These are phyloP conservation scores for Cyclotella sp. DNA, from an alignment of 108 stramenopile species.

Conservation along the genomic window DNA sequence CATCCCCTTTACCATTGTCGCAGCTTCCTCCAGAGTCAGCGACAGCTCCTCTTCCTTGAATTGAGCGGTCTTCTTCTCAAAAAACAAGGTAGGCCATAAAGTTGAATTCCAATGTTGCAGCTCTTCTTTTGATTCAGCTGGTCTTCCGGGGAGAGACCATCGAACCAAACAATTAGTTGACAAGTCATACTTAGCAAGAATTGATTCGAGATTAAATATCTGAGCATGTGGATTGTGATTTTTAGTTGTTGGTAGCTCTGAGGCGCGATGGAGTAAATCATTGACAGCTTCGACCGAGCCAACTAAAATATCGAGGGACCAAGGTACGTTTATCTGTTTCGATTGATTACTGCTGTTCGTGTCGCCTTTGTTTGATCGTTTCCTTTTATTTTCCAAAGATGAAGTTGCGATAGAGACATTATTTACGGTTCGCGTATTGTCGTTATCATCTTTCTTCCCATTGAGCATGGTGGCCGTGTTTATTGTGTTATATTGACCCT, in stretches of 20 bases:
- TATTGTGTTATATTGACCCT: not conserved
- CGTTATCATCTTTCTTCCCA: not conserved
- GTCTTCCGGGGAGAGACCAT: constrained; percentile 57
- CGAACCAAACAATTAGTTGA: constrained; percentile 20
- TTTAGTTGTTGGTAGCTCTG: not conserved
- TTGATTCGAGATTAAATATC: constrained; percentile 16
- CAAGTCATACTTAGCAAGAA: constrained; percentile 40
- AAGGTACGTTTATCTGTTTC: constrained; percentile 1
- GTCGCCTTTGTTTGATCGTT: constrained; percentile 1
- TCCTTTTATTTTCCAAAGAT: not conserved
- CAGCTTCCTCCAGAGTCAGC: constrained; percentile 40
- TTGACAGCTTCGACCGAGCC: constrained; percentile 35
- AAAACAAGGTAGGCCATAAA: constrained; percentile 73
- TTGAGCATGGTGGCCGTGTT: not conserved
- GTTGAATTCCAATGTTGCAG: constrained; percentile 59
- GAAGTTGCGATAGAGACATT: not conserved
- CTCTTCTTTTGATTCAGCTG: constrained; percentile 65
- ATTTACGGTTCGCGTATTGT: not conserved
- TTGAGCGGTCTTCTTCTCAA: constrained; percentile 63
- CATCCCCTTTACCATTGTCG: constrained; percentile 50
- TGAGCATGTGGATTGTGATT: not conserved
- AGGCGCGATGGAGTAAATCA: not conserved
- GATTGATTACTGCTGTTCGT: constrained; percentile 6
- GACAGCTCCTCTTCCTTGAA: constrained; percentile 55
- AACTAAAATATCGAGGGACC: constrained; percentile 41